Base-by-base conservation (phyloP, 495 filamentous ascomycete genomes). In the Hypoxylon lenormandii region DNA sequence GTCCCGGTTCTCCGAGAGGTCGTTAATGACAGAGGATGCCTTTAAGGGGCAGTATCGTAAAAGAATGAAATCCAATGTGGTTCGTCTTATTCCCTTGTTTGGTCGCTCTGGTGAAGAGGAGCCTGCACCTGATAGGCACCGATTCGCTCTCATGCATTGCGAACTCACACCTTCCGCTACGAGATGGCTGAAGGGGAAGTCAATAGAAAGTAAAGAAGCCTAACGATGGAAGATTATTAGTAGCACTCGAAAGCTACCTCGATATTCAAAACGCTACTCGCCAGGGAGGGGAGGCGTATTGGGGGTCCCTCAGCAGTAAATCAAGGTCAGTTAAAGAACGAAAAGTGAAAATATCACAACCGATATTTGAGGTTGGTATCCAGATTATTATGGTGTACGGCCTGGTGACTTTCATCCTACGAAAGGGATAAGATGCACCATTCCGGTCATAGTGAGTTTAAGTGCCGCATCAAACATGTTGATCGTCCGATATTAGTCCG, bases 11-110 rank as follows among this genome's bases (percentile, higher is more conserved):
- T 22, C 22, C 7, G 15, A 18, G 15, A 3, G 3, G n/a, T 28
- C 26, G 37, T 13, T 53, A 66, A 56, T 65, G 60, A 56, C 60
- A 65, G 7, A 65, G 55, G 11, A 56, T 60, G 2, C 66, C 66
- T 33, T 70, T 60, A 28, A 65, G 43, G 5, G 60, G 60, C 0
- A 60, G 42, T 47, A 55, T 50, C 3, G 21, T 19, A 33, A 64
- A 64, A 8, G 45, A 47, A 12, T 43, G 30, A 15, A 30, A 7
- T 28, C 54, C 45, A 55, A 15, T 18, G 26, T 36, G 47, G 42
- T 16, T 48, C 47, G 43, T 22, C 28, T 60, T 64, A 38, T 56
- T 59, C 22, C 28, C 26, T 48, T 8, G 38, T 26, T 36, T 40
- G 15, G 33, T 47, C 11, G 54, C 33, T 51, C 43, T n/a, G 23